Conservation (phyloP, 768 basidiomycete species). For the Pleurotus ostreatus region DNA sequence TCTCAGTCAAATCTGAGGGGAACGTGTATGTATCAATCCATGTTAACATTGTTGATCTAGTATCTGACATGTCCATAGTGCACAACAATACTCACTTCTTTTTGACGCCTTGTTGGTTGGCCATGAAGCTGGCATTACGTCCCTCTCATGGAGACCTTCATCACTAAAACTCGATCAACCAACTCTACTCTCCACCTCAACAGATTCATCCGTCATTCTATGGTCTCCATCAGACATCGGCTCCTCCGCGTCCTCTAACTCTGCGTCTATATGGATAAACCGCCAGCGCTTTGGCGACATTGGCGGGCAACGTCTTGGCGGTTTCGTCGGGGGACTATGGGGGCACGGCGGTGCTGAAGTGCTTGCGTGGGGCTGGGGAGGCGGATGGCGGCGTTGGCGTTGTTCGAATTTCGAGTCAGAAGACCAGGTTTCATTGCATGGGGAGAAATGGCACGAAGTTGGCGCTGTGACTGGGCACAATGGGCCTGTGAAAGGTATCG, state of each 20-base stretch:
- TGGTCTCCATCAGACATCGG: slow-evolving; percentile 77
- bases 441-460: slow-evolving; percentile 66
- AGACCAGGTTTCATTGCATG: slow-evolving; percentile 15
- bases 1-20: slow-evolving; percentile 54
- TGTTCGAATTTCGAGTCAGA: slow-evolving; percentile 21
- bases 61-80: slow-evolving; percentile 15
- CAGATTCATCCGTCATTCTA: slow-evolving; percentile 92
- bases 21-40: slow-evolving; percentile 28
- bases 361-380: slow-evolving; percentile 90
- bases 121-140: slow-evolving; percentile 93
- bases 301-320: slow-evolving; percentile 85
- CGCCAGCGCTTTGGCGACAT: slow-evolving; percentile 91
- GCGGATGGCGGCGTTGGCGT: slow-evolving; percentile 89
- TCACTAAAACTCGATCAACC: slow-evolving; percentile 18
- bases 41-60: too few species aligned
- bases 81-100: slow-evolving; percentile 66
- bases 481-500: slow-evolving; percentile 72
- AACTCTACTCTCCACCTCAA: slow-evolving; percentile 85
- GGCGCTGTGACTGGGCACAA: slow-evolving; percentile 86
- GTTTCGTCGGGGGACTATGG: slow-evolving; percentile 93
- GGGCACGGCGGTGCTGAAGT: slow-evolving; percentile 55
- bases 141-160: slow-evolving; percentile 74
- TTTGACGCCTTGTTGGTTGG: slow-evolving; percentile 94
- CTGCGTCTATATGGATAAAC: slow-evolving; percentile 84
- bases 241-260: slow-evolving; percentile 27